These are phyloP conservation scores for Trichoderma guizhouense DNA, from an alignment of 2,329 filamentous ascomycete genomes.

Conservation along the genomic window DNA sequence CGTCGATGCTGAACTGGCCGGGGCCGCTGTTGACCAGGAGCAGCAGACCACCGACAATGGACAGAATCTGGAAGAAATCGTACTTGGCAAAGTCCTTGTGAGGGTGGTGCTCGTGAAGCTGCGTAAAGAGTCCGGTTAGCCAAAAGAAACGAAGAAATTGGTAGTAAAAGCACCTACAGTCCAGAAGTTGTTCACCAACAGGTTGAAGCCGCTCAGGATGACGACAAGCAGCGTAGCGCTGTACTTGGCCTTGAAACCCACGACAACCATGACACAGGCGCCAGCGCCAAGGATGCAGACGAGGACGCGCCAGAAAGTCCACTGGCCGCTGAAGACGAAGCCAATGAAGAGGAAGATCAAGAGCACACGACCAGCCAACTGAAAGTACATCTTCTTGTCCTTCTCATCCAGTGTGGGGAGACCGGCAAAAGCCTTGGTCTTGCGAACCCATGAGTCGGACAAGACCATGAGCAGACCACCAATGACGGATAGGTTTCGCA, in stretches of 20 bases:
- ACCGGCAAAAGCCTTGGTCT: conserved; percentile 93
- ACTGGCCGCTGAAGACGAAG: conserved; percentile 92
- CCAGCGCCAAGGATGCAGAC: conserved; percentile 83
- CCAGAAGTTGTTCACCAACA: conserved; percentile 99
- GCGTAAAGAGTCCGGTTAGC: conserved; percentile 9
- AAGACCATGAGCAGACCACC: conserved; percentile 97
- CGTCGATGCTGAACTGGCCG: conserved; percentile 95
- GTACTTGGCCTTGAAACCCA: conserved; percentile 99
- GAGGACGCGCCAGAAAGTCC: conserved; percentile 82
- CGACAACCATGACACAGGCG: conserved; percentile 96
- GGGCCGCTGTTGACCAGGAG: conserved; percentile 98
- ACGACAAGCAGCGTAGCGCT: conserved; percentile 93
- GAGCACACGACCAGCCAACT: conserved; percentile 90
- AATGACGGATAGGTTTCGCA: conserved; percentile 96
- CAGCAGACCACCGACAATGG: conserved; percentile 93
- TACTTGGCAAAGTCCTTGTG: conserved; percentile 99
- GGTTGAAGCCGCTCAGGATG: conserved; percentile 93
- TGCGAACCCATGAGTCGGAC: conserved; percentile 96
- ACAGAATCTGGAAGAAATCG: conserved; percentile 99
- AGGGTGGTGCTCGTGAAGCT: conserved; percentile 96
- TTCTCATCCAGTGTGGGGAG: conserved; percentile 95
- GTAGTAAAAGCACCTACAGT: conserved; percentile 61
- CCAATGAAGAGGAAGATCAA: conserved; percentile 97
- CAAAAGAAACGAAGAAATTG: not conserved
- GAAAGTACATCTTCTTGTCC: conserved; percentile 99